Evolutionary conservation across 805 yeast species (phyloP).

Genomic region (Groenewaldozyma tartarivorans): DNA sequence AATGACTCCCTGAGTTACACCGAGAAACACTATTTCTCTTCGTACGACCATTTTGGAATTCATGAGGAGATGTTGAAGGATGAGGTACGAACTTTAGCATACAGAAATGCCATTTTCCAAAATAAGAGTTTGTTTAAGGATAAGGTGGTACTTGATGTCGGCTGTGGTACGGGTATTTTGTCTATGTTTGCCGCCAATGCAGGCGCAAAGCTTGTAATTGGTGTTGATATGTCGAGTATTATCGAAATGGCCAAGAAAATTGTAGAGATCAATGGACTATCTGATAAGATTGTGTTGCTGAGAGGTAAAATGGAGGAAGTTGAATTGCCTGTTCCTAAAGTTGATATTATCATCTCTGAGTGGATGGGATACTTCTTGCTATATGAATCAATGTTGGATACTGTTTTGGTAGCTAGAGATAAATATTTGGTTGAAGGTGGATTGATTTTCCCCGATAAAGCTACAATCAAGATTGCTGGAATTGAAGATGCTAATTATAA

Average conservation of each 20-base stretch:
- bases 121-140: constrained; percentile 84
- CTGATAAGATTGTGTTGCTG: constrained; percentile 76
- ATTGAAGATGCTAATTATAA: constrained; percentile 90
- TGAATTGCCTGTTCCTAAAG: constrained; percentile 68
- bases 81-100: constrained; percentile 80
- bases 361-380: constrained; percentile 99
- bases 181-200: constrained; percentile 98
- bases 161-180: constrained; percentile 97
- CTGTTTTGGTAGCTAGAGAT: constrained; percentile 91
- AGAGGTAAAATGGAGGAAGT: constrained; percentile 95
- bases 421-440: constrained; percentile 72
- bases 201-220: constrained; percentile 97
- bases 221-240: constrained; percentile 94
- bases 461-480: constrained; percentile 81
- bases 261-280: constrained; percentile 71
- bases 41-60: constrained; percentile 94
- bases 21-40: constrained; percentile 90
- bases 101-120: constrained; percentile 84
- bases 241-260: constrained; percentile 94
- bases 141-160: constrained; percentile 92
- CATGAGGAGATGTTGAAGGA: constrained; percentile 99
- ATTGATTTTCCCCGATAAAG: constrained; percentile 88
- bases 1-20: constrained; percentile 27
- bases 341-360: constrained; percentile 91
- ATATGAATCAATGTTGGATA: constrained; percentile 92